phyloP scores from a whole-genome alignment of 2,329 filamentous ascomycete species.

The Phialophora tarda region DNA sequence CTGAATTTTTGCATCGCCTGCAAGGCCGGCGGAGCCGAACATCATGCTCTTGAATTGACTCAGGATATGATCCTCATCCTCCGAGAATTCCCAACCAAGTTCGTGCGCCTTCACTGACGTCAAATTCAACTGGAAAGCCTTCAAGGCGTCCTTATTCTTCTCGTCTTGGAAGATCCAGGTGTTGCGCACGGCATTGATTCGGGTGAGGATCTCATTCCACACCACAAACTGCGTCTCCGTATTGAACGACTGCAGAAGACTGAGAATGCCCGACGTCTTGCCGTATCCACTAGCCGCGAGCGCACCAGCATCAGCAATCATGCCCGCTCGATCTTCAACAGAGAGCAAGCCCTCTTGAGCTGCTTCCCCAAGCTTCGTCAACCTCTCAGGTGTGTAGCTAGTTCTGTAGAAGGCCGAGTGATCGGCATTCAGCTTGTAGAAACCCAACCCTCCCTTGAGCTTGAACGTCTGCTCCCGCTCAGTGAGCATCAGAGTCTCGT shows the following conservation, averaged over 20 bases:
- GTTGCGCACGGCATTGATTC: slow-evolving; percentile 76
- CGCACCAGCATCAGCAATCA: slow-evolving; percentile 91
- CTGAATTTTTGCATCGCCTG: slow-evolving; percentile 78
- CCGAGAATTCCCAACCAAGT: slow-evolving; percentile 85
- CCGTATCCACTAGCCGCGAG: slow-evolving; percentile 89
- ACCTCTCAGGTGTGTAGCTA: slow-evolving; percentile 79
- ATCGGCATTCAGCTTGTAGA: slow-evolving; percentile 96
- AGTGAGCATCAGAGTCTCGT: slow-evolving; percentile 74
- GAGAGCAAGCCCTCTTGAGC: slow-evolving; percentile 79
- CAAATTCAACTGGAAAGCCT: slow-evolving; percentile 80
- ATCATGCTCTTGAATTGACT: slow-evolving; percentile 94
- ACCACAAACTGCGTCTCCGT: slow-evolving; percentile 86
- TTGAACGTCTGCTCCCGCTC: slow-evolving; percentile 78
- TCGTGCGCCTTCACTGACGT: slow-evolving; percentile 80
- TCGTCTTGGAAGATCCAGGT: slow-evolving; percentile 90
- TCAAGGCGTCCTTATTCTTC: slow-evolving; percentile 72
- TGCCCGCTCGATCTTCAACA: slow-evolving; percentile 90
- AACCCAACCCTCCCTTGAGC: slow-evolving; percentile 73
- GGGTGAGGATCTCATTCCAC: slow-evolving; percentile 87
- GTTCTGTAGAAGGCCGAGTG: slow-evolving; percentile 93
- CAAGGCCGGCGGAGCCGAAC: slow-evolving; percentile 81
- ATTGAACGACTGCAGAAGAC: slow-evolving; percentile 81
- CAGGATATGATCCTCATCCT: slow-evolving; percentile 83
- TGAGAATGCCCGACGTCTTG: slow-evolving; percentile 87
- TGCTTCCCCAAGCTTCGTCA: slow-evolving; percentile 85